Base-by-base conservation (phyloP, 371 early-diverging fungal species). In the Phascolomyces articulosus region DNA sequence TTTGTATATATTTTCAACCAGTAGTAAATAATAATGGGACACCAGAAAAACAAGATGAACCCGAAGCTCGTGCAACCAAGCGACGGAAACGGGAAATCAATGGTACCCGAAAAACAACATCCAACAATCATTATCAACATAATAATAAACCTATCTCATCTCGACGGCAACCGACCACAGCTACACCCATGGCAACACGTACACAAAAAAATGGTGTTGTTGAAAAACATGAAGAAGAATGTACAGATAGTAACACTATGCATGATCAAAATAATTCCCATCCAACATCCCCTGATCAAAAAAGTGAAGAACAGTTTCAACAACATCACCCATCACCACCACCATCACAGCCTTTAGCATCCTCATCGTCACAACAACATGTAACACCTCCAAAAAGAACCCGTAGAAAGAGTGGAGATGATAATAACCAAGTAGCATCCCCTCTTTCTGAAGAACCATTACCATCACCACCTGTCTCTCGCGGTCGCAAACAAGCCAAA, bases 11-110 rank as follows among this genome's bases (percentile, higher is more conserved):
- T 44, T 44, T 16, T 44, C 44, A 27, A 28, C 20, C 2, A 31
- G 20, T n/a, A 58, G 40, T 18, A 18, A 2, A 26, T 54, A 53
- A 41, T n/a, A 16, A 62, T 27, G 55, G 41, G 18, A 40, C 55
- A 34, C 11, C 40, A 31, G 55, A 62, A 16, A 51, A 62, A 54
- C 63, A 53, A 54, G 40, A 59, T 13, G 62, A 49, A 27, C n/a
- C 62, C 24, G 54, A 29, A 15, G 55, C 51, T 23, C 65, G 72
- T 60, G 64, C 73, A n/a, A 66, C 78, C 53, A 72, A 75, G 57
- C 44, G 66, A 72, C 66, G 64, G 68, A 67, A 73, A 71, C 64
- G 10, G 67, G 76, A 29, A 63, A 68, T 56, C 69, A 78, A 58
- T 55, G 68, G 73, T 66, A 60, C 66, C 9, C 65, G 74, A 4